These are phyloP conservation scores for Santalum album DNA, from an alignment of 164 flowering plant species.

Conservation along the genomic window DNA sequence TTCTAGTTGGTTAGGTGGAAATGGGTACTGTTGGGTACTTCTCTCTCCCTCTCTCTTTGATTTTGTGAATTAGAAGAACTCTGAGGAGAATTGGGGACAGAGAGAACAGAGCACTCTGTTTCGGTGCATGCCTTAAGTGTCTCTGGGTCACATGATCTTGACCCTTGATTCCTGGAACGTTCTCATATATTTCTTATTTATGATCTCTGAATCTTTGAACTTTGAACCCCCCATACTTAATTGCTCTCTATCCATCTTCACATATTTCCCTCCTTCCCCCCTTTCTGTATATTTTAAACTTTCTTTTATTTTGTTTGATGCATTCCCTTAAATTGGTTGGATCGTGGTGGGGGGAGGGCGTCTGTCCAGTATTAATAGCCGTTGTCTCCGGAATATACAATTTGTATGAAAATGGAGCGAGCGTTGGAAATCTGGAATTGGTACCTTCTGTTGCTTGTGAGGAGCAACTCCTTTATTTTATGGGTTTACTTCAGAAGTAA, in stretches of 20 bases:
- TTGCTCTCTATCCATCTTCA: neutral
- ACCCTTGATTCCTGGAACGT: slow-evolving; percentile 61
- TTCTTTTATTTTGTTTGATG: neutral
- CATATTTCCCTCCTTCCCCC: slow-evolving; percentile 8
- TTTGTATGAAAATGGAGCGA: slow-evolving; percentile 1
- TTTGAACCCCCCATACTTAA: slow-evolving; percentile 1
- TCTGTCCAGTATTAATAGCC: slow-evolving; percentile 46
- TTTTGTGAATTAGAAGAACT: neutral
- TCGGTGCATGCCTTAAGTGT: neutral
- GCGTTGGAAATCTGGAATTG: neutral
- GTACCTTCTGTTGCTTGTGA: no score
- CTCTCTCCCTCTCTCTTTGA: neutral
- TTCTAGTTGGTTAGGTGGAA: no score
- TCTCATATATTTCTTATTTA: slow-evolving; percentile 28
- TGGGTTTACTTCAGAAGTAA: no score
- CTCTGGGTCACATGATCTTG: slow-evolving; percentile 16
- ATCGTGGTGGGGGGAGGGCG: slow-evolving; percentile 11
- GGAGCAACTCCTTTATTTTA: no score
- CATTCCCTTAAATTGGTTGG: slow-evolving; percentile 7
- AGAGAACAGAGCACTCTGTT: neutral
- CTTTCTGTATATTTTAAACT: neutral
- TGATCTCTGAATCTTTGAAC: slow-evolving; percentile 27
- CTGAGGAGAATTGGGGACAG: slow-evolving; percentile 30
- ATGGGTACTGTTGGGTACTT: neutral
- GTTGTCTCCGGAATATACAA: slow-evolving; percentile 42